Evolutionary conservation across 179 eudicot species (phyloP), one percentile per base, ranked within the genome.

Genomic region (Pouteria campechiana): DNA sequence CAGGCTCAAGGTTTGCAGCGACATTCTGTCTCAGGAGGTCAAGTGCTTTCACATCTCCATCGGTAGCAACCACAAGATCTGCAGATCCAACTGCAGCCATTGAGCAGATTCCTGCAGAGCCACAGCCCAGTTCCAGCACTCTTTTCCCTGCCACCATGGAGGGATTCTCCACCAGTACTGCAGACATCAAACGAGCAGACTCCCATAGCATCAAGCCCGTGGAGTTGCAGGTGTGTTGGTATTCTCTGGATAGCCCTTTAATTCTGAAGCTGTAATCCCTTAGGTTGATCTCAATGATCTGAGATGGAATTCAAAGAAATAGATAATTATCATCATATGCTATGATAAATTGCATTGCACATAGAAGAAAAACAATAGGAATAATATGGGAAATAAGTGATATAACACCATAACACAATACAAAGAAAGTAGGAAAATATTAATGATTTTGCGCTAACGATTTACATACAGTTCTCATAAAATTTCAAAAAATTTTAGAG

Each of bases 191-290:
- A 44, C 75, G 66, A 33, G 98, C 93, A 32, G 98, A 90, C 61
- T 90, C 95, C 98, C 98, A 90, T 27, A 90, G 57, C 94, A 90
- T 90, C 20, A 90, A 57, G 28, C 98, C 98, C 1, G 98, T 90
- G 40, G 90, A 90, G 70, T 65, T 76, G 80, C 98, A 86, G 2
- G 92, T 90, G 60, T 90, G 95, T 39, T 90, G 95, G 43, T 65
- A 62, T 75, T 86, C 98, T 52, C 64, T 76, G 21, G 94, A 52
- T 23, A 90, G 76, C 6, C 67, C 72, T 36, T 70, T 76, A 43
- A 86, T 76, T 65, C 75, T 86, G 71, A 81, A 78, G 47, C 25
- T 41, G 25, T 47, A 58, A 30, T 70, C 74, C 37, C 58, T 60
- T 18, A 76, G 29, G 7, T 64, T 59, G 21, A 90, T 51, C 44